These are phyloP conservation scores for Sporothrix sp. DNA, from an alignment of 2,329 filamentous ascomycete genomes.

Conservation along the genomic window DNA sequence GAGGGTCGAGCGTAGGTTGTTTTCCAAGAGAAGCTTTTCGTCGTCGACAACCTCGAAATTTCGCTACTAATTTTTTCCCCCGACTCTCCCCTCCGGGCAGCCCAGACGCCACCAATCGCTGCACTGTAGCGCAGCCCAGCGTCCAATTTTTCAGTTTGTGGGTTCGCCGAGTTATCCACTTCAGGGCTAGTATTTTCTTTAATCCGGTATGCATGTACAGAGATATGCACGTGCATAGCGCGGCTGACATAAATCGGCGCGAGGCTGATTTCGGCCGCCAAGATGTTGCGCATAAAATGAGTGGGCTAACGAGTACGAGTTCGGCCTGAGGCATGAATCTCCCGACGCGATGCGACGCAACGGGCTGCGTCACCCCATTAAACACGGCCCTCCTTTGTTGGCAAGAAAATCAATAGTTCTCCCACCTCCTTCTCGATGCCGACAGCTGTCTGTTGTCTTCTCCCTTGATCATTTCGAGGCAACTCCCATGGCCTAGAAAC, in stretches of 20 bases:
- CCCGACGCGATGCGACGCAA: neutral
- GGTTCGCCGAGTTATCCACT: slow-evolving; percentile 23
- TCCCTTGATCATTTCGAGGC: neutral
- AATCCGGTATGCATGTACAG: slow-evolving; percentile 8
- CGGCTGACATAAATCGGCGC: neutral
- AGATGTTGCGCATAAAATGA: neutral
- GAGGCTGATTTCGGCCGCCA: neutral
- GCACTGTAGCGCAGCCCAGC: neutral
- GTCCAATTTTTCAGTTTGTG: slow-evolving; percentile 28
- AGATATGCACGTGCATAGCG: too few species aligned
- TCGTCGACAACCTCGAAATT: neutral
- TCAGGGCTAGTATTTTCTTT: slow-evolving; percentile 18
- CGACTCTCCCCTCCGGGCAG: neutral
- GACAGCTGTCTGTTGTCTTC: neutral
- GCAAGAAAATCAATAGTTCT: neutral
- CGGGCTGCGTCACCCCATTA: slow-evolving; percentile 4
- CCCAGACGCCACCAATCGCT: neutral
- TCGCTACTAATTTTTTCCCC: slow-evolving; percentile 13
- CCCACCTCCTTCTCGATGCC: neutral
- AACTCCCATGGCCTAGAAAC: slow-evolving; percentile 6
- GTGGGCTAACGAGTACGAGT: neutral
- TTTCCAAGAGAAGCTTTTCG: slow-evolving; percentile 2
- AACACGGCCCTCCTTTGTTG: neutral
- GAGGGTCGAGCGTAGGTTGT: neutral
- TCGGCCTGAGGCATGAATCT: neutral